These are phyloP conservation scores for Fusarium redolens DNA, from an alignment of 2,329 filamentous ascomycete genomes.

Conservation along the genomic window DNA sequence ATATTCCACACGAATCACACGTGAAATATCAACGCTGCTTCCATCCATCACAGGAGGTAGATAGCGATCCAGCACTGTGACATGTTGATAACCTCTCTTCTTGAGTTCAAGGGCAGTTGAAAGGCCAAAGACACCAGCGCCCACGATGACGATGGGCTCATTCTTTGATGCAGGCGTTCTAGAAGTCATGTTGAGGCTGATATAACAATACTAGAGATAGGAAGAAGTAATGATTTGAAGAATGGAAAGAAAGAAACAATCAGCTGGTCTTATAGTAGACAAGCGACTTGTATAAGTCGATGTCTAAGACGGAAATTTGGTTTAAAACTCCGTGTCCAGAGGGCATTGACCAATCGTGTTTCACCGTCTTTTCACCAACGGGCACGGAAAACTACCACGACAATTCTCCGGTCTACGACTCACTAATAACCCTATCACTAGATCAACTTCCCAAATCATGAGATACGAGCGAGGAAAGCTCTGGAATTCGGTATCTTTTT, in stretches of 20 bases:
- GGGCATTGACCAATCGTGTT: slow-evolving; percentile 30
- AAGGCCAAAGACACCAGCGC: slow-evolving; percentile 63
- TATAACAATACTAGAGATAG: too few relatives aligned
- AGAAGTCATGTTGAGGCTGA: slow-evolving; percentile 22
- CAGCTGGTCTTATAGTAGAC: neutral
- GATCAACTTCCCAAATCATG: neutral
- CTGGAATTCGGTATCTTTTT: neutral
- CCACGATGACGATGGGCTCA: slow-evolving; percentile 52
- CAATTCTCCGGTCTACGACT: neutral
- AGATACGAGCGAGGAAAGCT: neutral
- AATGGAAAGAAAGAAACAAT: neutral
- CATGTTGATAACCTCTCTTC: slow-evolving; percentile 55
- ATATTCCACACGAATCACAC: slow-evolving; percentile 67
- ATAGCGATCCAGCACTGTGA: slow-evolving; percentile 60
- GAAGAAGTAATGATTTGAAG: neutral
- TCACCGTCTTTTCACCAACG: slow-evolving; percentile 1
- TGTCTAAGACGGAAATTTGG: slow-evolving; percentile 6
- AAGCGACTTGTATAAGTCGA: slow-evolving; percentile 8
- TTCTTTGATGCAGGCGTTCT: slow-evolving; percentile 35
- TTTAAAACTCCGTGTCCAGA: slow-evolving; percentile 16
- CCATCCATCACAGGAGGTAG: slow-evolving; percentile 52
- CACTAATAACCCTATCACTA: neutral
- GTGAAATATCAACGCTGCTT: slow-evolving; percentile 56
- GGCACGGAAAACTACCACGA: slow-evolving; percentile 26
- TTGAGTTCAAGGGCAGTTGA: slow-evolving; percentile 61